These are phyloP conservation scores for Eucalyptus virginea DNA, from an alignment of 345 rosid species.

Conservation along the genomic window DNA sequence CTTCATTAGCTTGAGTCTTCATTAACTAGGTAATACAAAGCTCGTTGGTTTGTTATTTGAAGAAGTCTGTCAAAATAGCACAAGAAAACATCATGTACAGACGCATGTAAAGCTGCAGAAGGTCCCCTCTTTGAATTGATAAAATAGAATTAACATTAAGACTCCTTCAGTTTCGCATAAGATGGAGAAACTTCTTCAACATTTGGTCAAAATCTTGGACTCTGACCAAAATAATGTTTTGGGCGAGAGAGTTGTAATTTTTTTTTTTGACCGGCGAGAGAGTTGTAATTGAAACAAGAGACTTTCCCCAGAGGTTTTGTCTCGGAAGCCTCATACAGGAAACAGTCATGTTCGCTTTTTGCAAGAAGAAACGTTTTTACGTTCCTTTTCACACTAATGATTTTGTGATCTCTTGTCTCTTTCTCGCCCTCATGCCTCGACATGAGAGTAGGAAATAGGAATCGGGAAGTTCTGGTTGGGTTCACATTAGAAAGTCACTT, in stretches of 20 bases:
- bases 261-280: too few relatives aligned
- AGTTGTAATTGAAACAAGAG: not conserved
- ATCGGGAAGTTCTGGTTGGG: not conserved
- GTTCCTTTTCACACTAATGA: not conserved
- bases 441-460: not conserved
- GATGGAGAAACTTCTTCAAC: not conserved
- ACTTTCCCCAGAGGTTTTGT: not conserved
- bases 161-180: not conserved
- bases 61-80: not conserved
- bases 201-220: not conserved
- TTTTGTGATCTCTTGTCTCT: not conserved
- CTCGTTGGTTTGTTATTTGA: not conserved
- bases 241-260: not conserved
- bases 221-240: not conserved
- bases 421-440: not conserved
- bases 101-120: not conserved
- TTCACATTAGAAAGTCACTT: not conserved
- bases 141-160: not conserved
- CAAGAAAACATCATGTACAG: not conserved
- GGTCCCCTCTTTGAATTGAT: not conserved
- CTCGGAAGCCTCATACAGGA: not conserved
- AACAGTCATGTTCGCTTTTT: not conserved
- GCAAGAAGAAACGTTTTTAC: not conserved
- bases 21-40: not conserved
- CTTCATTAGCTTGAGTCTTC: not conserved